Percentiles rank a stretch among this genome's conserved stretches.
phyloP scores from a whole-genome alignment of 768 basidiomycete species.

The Sporobolomyces roseus region DNA sequence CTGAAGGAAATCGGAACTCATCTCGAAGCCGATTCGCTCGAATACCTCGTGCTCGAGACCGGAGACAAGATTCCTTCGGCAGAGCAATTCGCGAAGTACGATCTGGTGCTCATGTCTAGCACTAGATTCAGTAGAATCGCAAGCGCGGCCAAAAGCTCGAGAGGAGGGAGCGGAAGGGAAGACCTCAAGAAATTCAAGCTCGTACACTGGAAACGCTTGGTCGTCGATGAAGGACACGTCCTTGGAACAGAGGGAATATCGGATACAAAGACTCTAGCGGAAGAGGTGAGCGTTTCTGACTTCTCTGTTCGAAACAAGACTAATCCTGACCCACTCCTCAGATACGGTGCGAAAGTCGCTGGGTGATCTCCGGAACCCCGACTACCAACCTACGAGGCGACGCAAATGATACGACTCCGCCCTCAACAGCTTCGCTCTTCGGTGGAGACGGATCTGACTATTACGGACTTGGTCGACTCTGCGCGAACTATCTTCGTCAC shows the following conservation, averaged over 20 bases:
- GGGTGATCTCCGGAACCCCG: constrained; percentile 43
- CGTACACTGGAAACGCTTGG: constrained; percentile 40
- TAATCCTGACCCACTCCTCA: neutral
- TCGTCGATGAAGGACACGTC: constrained; percentile 43
- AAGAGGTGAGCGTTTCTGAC: constrained; percentile 18
- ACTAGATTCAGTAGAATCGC: constrained; percentile 28
- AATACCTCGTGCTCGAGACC: constrained; percentile 39
- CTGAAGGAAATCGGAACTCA: too few species aligned
- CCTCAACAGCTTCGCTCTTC: neutral
- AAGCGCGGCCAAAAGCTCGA: constrained; percentile 4
- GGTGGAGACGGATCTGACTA: constrained; percentile 38
- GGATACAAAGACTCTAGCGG: constrained; percentile 20
- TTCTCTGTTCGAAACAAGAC: too few species aligned
- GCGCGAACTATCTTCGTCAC: constrained; percentile 31
- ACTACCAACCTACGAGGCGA: constrained; percentile 39
- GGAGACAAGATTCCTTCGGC: constrained; percentile 40
- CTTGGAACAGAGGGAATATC: constrained; percentile 2
- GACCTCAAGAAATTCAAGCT: too few species aligned
- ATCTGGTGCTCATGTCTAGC: constrained; percentile 42
- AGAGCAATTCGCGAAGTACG: constrained; percentile 44
- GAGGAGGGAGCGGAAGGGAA: too few species aligned
- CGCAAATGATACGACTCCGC: constrained; percentile 20
- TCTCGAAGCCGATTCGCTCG: constrained; percentile 36
- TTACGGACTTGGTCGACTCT: constrained; percentile 38
- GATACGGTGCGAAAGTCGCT: constrained; percentile 38